These are phyloP conservation scores for Lippia alba DNA, from an alignment of 305 asterid species.

Conservation along the genomic window DNA sequence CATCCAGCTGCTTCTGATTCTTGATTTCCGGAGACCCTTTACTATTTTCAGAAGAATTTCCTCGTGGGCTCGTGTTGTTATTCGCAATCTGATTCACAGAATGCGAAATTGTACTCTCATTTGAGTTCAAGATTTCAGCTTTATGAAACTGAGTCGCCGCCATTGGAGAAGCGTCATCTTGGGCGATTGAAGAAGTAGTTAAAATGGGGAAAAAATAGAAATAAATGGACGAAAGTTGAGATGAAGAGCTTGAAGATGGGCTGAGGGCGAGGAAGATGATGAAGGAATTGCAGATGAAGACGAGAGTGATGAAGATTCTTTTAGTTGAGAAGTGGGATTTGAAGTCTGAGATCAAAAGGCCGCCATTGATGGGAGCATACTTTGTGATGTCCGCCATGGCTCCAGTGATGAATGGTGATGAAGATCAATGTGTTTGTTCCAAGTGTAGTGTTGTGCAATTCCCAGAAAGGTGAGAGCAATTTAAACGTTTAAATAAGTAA, in stretches of 20 bases:
- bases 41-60: constrained; percentile 36
- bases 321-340: constrained; percentile 52
- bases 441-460: too few relatives aligned
- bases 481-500: too few relatives aligned
- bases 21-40: constrained; percentile 30
- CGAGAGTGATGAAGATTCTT: constrained; percentile 37
- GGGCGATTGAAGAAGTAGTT: background rate
- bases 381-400: constrained; percentile 56
- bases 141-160: constrained; percentile 3
- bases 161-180: background rate
- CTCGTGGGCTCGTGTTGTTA: constrained; percentile 27
- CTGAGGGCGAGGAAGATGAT: constrained; percentile 60
- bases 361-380: constrained; percentile 67
- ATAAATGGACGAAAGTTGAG: constrained; percentile 61
- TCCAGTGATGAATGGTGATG: background rate
- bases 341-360: constrained; percentile 58
- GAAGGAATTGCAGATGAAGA: constrained; percentile 55
- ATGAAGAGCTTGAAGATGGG: constrained; percentile 66
- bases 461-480: too few relatives aligned
- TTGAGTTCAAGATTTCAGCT: constrained; percentile 28
- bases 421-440: too few relatives aligned
- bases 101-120: constrained; percentile 26
- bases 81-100: constrained; percentile 27
- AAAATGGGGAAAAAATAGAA: constrained; percentile 60
- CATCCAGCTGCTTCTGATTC: constrained; percentile 31